Evolutionary conservation across 805 yeast genomes (phyloP), one percentile per base, ranked within the genome.

Genomic region (Lipomyces mesembrius): DNA sequence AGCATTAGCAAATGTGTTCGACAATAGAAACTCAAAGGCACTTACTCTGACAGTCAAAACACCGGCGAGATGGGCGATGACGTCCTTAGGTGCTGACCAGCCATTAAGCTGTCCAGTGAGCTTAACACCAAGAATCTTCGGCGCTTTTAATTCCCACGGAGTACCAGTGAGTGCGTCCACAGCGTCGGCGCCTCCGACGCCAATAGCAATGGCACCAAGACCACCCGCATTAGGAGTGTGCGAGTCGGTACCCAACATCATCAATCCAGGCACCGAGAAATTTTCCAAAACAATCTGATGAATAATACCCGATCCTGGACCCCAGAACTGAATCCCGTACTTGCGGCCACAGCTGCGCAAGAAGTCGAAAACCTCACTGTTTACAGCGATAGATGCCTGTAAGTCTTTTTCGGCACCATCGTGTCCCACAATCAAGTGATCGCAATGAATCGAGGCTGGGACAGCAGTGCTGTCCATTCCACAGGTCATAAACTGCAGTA

Each of bases 181-280:
- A 71, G 98, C 98, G 80, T 93, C 98, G 73, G 98, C 98, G 86
- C 98, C 98, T 85, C 98, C 98, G 74, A 94, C 98, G 86, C 98
- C 98, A 74, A 93, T 93, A 74, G 98, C 98, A 77, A 93, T 87
- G 83, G 91, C 96, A 83, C 98, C 98, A 77, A 93, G 85, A 82
- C 98, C 98, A 85, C 98, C 98, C 67, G 97, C 98, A 80, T 93
- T 93, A 69, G 98, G 98, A 75, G 98, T 93, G 82, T 93, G 98
- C 43, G 97, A 92, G 83, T 93, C 98, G 65, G 98, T 93, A 84
- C 98, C 98, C 74, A 93, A 87, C 84, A 93, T 89, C 83, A 93
- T 85, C 73, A 94, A 91, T 83, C 98, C 98, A 79, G 98, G 98
- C 87, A 90, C 91, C 69, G 97, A 95, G 81, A 91, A 93, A 85